A percentile compares a stretch with the other conserved stretches of the same genome.
Evolutionary conservation across 305 asterid genomes (phyloP).

Genomic region (Solanum hybrid): DNA sequence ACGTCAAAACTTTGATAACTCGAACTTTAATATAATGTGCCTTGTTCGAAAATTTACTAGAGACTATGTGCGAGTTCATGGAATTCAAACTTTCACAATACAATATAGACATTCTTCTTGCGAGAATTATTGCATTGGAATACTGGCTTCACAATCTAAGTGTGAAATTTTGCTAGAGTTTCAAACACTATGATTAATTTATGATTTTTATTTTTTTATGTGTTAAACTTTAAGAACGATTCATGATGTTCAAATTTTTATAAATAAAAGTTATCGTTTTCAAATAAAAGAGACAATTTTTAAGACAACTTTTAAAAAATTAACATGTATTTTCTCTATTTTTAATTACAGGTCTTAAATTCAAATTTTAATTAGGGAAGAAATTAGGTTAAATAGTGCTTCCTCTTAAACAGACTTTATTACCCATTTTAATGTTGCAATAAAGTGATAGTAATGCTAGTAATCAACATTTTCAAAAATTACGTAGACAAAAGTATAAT

Average conservation of each 20-base stretch:
- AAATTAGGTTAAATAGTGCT: neutral
- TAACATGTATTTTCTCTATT: too few species aligned
- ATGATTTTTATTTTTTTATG: too few species aligned
- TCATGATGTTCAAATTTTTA: neutral
- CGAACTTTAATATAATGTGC: neutral
- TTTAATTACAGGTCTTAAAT: neutral
- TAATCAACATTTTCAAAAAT: neutral
- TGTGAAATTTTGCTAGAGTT: neutral
- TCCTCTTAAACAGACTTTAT: neutral
- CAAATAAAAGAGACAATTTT: neutral
- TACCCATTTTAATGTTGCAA: neutral
- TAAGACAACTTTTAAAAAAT: too few species aligned
- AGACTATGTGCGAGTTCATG: neutral
- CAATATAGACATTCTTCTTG: neutral
- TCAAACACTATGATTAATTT: neutral
- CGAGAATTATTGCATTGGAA: neutral
- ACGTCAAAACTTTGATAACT: too few species aligned
- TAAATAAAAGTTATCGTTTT: too few species aligned
- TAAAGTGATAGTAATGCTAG: neutral
- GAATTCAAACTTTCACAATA: neutral
- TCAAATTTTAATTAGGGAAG: too few species aligned
- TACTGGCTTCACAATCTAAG: neutral
- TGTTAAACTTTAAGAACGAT: too few species aligned
- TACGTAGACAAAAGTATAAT: neutral
- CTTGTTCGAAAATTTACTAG: neutral